phyloP scores from a whole-genome alignment of 169 alveolate genomes.

The Plasmodium falciparum region DNA sequence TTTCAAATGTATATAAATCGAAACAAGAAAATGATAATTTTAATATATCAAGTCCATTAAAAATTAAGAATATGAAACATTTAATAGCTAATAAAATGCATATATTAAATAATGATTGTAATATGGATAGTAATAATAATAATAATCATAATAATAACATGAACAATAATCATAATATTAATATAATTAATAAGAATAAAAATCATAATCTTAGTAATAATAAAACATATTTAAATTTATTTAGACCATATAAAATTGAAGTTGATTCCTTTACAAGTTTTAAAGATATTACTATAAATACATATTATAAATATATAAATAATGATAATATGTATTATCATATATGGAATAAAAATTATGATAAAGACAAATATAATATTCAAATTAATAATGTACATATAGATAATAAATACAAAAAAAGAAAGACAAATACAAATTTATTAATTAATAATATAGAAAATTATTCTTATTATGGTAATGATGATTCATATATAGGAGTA shows the following conservation, averaged over 20 bases:
- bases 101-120: not conserved
- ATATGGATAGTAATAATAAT: not conserved
- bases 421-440: not conserved
- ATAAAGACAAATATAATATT: conserved; percentile 16
- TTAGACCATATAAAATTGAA: conserved; percentile 37
- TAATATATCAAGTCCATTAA: conserved; percentile 14
- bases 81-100: conserved; percentile 57
- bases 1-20: conserved; percentile 29
- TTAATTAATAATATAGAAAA: conserved; percentile 6
- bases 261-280: conserved; percentile 15
- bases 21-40: conserved; percentile 37
- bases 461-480: conserved; percentile 27
- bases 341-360: conserved; percentile 52
- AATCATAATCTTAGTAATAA: not conserved
- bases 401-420: not conserved
- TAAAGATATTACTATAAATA: conserved; percentile 27
- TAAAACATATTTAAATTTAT: conserved; percentile 11
- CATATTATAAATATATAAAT: conserved; percentile 40
- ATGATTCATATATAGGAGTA: not conserved
- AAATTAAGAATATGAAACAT: conserved; percentile 54
- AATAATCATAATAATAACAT: too few species aligned
- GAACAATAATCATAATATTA: not conserved
- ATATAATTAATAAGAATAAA: not conserved
- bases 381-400: conserved; percentile 7
- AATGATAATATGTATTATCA: conserved; percentile 31